A percentile compares a stretch with the other conserved stretches of the same genome.
phyloP scores from a whole-genome alignment of 1,139 yeast genomes.

The Blastobotrys arbuscula region DNA sequence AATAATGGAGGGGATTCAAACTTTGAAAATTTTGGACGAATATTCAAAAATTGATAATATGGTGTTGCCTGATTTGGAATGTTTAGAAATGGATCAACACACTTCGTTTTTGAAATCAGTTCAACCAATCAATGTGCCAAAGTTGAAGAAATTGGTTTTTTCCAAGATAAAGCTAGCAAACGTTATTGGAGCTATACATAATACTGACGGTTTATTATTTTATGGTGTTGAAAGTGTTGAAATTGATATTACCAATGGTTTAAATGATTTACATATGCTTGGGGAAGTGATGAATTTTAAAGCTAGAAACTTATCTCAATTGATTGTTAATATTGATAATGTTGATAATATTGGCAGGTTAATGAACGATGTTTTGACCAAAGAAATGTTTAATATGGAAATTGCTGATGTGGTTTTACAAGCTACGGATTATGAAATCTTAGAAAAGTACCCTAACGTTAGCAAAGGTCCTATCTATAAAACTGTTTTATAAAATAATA shows the following conservation, averaged over 20 bases:
- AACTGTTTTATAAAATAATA: no score
- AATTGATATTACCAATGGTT: background rate
- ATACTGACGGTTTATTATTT: background rate
- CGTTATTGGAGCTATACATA: background rate
- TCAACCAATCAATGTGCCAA: constrained; percentile 3
- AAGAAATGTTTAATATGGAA: no score
- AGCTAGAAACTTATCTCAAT: no score
- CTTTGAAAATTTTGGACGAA: constrained; percentile 7
- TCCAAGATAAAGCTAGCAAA: background rate
- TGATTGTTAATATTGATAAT: no score
- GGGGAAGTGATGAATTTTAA: no score
- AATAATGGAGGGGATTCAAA: constrained; percentile 7
- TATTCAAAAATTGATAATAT: constrained; percentile 8
- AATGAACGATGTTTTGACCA: no score
- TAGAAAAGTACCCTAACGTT: no score
- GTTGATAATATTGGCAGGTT: no score
- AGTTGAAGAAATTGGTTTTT: constrained; percentile 4
- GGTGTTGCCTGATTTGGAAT: constrained; percentile 6
- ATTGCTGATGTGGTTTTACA: no score
- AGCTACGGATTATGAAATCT: no score
- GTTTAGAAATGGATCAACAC: constrained; percentile 4
- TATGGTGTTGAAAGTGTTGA: background rate
- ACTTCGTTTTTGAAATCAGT: constrained; percentile 1
- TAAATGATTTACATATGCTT: no score
- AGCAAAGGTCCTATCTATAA: no score